phyloP scores from a whole-genome alignment of 116 monocot genomes.

The Cymodocea nodosa region DNA sequence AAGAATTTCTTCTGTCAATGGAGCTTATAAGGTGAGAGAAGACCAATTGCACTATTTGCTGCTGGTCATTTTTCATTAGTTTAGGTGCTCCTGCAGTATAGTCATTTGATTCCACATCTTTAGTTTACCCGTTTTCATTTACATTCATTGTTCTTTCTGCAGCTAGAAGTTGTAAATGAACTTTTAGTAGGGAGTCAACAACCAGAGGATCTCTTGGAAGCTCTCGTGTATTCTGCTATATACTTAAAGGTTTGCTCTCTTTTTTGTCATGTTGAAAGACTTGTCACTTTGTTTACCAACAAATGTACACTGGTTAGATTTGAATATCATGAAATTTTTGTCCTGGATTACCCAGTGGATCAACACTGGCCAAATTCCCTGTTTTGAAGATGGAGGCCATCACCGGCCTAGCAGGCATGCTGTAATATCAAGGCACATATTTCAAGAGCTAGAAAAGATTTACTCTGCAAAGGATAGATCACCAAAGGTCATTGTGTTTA shows the following conservation, averaged over 20 bases:
- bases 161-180: conserved; percentile 70
- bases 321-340: no score
- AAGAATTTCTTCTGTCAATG: no score
- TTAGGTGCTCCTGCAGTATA: neutral
- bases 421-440: conserved; percentile 79
- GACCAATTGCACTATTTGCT: no score
- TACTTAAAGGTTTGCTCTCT: conserved; percentile 59
- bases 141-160: conserved; percentile 6
- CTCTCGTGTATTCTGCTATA: conserved; percentile 60
- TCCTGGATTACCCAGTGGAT: conserved; percentile 58
- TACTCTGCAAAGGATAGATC: conserved; percentile 38
- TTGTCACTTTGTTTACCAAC: no score
- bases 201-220: conserved; percentile 34
- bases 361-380: conserved; percentile 91
- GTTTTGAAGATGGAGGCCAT: conserved; percentile 95
- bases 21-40: no score
- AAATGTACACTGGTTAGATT: no score
- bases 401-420: conserved; percentile 86
- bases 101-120: neutral
- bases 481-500: conserved; percentile 24
- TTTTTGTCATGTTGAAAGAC: no score
- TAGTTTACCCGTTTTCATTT: neutral
- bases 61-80: neutral
- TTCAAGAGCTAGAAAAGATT: conserved; percentile 73
- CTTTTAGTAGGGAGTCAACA: conserved; percentile 29